phyloP scores from a whole-genome alignment of 2,329 filamentous ascomycete genomes.

The Colletotrichum higginsianum region DNA sequence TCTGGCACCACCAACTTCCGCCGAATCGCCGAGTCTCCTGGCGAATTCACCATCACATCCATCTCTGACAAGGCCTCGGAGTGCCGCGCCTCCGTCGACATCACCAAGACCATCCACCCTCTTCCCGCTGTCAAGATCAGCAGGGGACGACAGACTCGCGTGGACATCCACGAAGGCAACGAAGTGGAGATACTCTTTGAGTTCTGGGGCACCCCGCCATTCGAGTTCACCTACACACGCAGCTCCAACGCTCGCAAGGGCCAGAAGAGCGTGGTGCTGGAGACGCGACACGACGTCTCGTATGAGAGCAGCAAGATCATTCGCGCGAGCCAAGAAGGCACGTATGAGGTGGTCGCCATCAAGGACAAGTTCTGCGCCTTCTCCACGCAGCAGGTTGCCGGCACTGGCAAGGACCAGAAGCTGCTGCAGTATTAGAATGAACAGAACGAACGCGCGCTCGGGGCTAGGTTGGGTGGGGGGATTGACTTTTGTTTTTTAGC shows the following conservation, averaged over 20 bases:
- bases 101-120: conserved; percentile 89
- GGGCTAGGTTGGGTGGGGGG: background rate
- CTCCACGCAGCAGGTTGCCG: conserved; percentile 76
- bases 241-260: conserved; percentile 88
- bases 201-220: conserved; percentile 95
- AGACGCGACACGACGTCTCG: conserved; percentile 90
- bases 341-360: conserved; percentile 96
- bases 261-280: conserved; percentile 84
- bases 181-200: conserved; percentile 95
- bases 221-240: conserved; percentile 97
- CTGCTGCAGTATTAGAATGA: conserved; percentile 41
- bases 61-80: conserved; percentile 90
- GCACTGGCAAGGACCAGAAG: conserved; percentile 62
- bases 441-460: conserved; percentile 10
- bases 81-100: conserved; percentile 84
- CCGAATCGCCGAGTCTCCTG: conserved; percentile 92
- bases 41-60: conserved; percentile 88
- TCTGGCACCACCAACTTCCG: conserved; percentile 87
- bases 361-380: conserved; percentile 95
- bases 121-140: conserved; percentile 93
- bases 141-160: conserved; percentile 82
- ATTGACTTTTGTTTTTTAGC: background rate
- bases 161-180: conserved; percentile 97
- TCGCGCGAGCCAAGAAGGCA: conserved; percentile 91
- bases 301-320: conserved; percentile 86